These are phyloP conservation scores for Globisporangium uncinulatum DNA, from an alignment of 352 stramenopile species.

Conservation along the genomic window DNA sequence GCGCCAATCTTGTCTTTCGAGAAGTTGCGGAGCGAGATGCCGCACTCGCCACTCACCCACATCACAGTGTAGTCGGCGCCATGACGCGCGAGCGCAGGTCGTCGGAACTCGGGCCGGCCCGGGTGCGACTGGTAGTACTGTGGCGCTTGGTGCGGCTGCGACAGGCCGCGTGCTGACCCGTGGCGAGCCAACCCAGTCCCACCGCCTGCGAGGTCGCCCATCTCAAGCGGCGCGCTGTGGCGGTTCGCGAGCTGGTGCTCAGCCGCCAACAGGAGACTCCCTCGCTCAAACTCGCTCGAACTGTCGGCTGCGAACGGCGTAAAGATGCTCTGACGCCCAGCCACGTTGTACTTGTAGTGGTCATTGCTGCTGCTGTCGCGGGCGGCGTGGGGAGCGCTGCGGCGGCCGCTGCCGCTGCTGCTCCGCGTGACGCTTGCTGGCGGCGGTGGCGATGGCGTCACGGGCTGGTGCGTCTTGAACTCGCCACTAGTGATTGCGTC, in stretches of 20 bases:
- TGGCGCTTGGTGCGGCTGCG: slow-evolving; percentile 23
- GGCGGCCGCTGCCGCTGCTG: slow-evolving; percentile 5
- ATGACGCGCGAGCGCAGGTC: slow-evolving; percentile 9
- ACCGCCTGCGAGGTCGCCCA: slow-evolving; percentile 5
- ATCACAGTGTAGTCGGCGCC: slow-evolving; percentile 59
- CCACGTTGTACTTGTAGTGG: slow-evolving; percentile 2
- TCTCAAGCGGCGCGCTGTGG: slow-evolving; percentile 14
- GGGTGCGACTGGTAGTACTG: slow-evolving; percentile 21
- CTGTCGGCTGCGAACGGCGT: slow-evolving; percentile 21
- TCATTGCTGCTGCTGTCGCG: not conserved
- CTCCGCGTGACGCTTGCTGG: not conserved
- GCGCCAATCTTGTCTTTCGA: slow-evolving; percentile 67
- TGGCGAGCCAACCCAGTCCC: slow-evolving; percentile 21
- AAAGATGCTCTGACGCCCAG: slow-evolving; percentile 26
- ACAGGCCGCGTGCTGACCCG: slow-evolving; percentile 19
- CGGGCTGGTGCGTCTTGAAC: slow-evolving; percentile 8
- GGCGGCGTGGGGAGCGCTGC: slow-evolving; percentile 1
- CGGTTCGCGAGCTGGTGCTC: slow-evolving; percentile 1
- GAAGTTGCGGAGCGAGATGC: slow-evolving; percentile 82
- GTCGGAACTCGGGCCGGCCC: slow-evolving; percentile 3
- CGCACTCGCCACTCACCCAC: slow-evolving; percentile 78
- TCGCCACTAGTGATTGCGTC: slow-evolving; percentile 36
- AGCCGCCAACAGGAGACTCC: slow-evolving; percentile 5
- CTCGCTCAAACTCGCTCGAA: slow-evolving; percentile 7
- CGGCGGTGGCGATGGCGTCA: slow-evolving; percentile 6